Evolutionary conservation across 139 green algal genomes (phyloP).

Genomic region (Picochlorum sp.): DNA sequence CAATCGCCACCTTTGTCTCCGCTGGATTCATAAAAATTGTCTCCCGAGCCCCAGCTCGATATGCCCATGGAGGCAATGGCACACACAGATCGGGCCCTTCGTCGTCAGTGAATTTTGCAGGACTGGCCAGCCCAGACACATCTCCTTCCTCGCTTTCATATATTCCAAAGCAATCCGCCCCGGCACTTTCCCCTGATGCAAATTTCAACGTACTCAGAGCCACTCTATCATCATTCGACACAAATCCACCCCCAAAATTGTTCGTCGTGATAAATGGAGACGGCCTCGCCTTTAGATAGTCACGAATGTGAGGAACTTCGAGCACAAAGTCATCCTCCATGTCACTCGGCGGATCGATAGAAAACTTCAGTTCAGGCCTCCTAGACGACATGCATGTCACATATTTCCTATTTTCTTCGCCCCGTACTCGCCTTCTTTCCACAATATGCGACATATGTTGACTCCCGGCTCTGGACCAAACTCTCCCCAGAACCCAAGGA

Average conservation of each 20-base stretch:
- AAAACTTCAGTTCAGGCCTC: slow-evolving; percentile 4
- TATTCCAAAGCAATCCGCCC: neutral
- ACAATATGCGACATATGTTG: too few relatives aligned
- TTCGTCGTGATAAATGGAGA: slow-evolving; percentile 34
- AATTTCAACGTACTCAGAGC: slow-evolving; percentile 71
- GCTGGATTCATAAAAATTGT: slow-evolving; percentile 78
- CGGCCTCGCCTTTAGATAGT: slow-evolving; percentile 25
- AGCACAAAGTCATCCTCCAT: slow-evolving; percentile 36
- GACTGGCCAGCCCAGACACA: neutral
- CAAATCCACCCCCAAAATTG: slow-evolving; percentile 82
- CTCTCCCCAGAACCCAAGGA: too few relatives aligned
- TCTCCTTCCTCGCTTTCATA: neutral
- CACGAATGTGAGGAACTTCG: slow-evolving; percentile 38
- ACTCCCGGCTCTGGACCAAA: too few relatives aligned
- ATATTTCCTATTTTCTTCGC: too few relatives aligned
- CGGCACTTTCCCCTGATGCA: slow-evolving; percentile 43
- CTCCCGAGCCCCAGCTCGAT: slow-evolving; percentile 66
- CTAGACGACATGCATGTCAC: too few relatives aligned
- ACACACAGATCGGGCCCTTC: slow-evolving; percentile 47
- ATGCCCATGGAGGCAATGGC: slow-evolving; percentile 67
- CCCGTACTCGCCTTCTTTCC: too few relatives aligned
- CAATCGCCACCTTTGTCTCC: slow-evolving; percentile 56
- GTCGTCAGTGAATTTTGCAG: neutral
- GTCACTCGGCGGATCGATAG: slow-evolving; percentile 5
- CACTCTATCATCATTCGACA: slow-evolving; percentile 65